Conservation (phyloP, 2,329 filamentous ascomycete genomes). For the Clarireedia hainanense region DNA sequence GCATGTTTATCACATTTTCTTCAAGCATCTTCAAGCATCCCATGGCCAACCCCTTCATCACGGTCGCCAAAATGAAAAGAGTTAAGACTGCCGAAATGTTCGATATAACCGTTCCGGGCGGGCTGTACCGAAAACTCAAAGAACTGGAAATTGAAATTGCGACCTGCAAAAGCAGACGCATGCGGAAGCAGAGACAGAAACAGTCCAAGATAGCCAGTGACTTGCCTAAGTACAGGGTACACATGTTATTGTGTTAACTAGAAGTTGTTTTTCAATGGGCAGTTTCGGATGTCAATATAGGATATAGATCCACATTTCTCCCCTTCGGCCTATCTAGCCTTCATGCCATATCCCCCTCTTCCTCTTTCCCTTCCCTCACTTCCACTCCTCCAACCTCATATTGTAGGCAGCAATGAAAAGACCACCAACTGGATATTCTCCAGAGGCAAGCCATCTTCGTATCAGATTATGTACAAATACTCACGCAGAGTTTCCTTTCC, state of each 20-base stretch:
- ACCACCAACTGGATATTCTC: no score
- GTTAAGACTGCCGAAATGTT: background rate
- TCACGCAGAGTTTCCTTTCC: slow-evolving; percentile 1
- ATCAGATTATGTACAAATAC: background rate
- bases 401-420: background rate
- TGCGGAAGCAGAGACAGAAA: background rate
- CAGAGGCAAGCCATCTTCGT: slow-evolving; percentile 1
- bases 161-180: background rate
- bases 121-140: slow-evolving; percentile 3
- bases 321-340: background rate
- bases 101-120: slow-evolving; percentile 6
- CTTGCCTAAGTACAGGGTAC: background rate
- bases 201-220: background rate
- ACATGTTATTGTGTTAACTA: background rate
- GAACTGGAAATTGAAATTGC: background rate
- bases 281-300: background rate
- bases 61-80: background rate
- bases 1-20: slow-evolving; percentile 12
- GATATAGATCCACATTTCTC: background rate
- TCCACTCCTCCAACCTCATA: background rate
- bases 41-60: background rate
- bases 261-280: background rate
- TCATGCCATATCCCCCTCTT: background rate
- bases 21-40: slow-evolving; percentile 2
- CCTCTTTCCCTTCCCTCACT: no score